These are phyloP conservation scores for Asterophora parasitica DNA, from an alignment of 768 basidiomycete genomes.

Conservation along the genomic window DNA sequence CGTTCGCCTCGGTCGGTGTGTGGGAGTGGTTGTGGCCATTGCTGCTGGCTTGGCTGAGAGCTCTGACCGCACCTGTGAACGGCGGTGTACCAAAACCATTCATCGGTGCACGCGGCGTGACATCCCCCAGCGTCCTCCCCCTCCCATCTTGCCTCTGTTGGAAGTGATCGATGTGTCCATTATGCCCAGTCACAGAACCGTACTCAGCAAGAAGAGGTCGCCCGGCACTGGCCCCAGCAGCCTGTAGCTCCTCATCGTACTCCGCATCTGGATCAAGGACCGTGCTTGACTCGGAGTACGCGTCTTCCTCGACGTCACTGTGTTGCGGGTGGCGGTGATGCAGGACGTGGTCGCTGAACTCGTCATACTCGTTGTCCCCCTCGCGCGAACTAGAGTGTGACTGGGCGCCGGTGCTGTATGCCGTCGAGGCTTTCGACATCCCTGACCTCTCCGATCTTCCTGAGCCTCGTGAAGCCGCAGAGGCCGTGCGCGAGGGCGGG, in stretches of 20 bases:
- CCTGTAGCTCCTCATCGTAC: conserved; percentile 21
- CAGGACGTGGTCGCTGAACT: conserved; percentile 16
- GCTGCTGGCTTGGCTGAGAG: no score
- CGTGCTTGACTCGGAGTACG: conserved; percentile 39
- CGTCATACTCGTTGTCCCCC: conserved; percentile 53
- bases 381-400: conserved; percentile 46
- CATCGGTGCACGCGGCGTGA: conserved; percentile 54
- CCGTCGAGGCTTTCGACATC: conserved; percentile 20
- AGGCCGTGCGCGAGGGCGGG: conserved; percentile 36
- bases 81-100: conserved; percentile 18
- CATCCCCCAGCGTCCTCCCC: conserved; percentile 44
- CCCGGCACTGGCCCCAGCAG: conserved; percentile 27
- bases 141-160: conserved; percentile 22
- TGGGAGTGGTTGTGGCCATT: background rate
- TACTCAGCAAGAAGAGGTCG: conserved; percentile 27
- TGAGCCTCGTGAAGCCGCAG: conserved; percentile 26
- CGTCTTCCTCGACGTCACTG: conserved; percentile 27
- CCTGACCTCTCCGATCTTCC: no score
- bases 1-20: background rate
- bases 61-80: conserved; percentile 1
- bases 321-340: no score
- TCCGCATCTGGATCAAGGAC: conserved; percentile 34
- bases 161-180: conserved; percentile 6
- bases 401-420: conserved; percentile 25
- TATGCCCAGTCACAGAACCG: conserved; percentile 4